Percentiles rank a stretch among this genome's conserved stretches.
Evolutionary conservation across 495 filamentous ascomycete genomes (phyloP).

Genomic region (Beverwykella pulmonaria): DNA sequence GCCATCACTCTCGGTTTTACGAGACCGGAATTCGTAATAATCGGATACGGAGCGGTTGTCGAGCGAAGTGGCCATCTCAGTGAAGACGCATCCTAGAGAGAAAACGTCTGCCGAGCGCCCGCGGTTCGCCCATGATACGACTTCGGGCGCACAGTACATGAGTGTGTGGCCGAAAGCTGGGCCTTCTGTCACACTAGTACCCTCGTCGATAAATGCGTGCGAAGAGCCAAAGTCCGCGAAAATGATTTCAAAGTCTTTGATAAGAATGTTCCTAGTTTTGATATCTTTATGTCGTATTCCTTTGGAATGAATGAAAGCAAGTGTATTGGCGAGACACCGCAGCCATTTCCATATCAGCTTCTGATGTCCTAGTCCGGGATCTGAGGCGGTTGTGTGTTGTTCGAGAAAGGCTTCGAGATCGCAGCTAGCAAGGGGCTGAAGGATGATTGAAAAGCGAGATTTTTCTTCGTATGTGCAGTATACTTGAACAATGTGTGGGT

Average conservation of each 20-base stretch:
- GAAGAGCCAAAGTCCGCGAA: conserved; percentile 30
- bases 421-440: conserved; percentile 23
- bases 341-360: conserved; percentile 24
- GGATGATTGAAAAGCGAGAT: conserved; percentile 23
- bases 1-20: background rate
- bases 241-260: conserved; percentile 22
- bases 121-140: conserved; percentile 19
- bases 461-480: conserved; percentile 35
- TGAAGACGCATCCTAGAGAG: conserved; percentile 30
- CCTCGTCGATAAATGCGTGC: conserved; percentile 29
- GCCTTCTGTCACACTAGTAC: conserved; percentile 24
- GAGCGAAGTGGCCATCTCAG: conserved; percentile 23
- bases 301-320: conserved; percentile 39
- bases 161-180: conserved; percentile 30
- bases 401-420: conserved; percentile 30
- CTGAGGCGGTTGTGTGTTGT: conserved; percentile 1
- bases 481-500: conserved; percentile 81
- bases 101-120: conserved; percentile 28
- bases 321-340: conserved; percentile 18
- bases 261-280: conserved; percentile 30
- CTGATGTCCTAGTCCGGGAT: background rate
- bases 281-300: conserved; percentile 32
- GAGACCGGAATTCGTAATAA: conserved; percentile 20
- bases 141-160: conserved; percentile 32
- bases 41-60: conserved; percentile 11